phyloP scores from a whole-genome alignment of 2,329 filamentous ascomycete genomes.

The Penicillium sp. region DNA sequence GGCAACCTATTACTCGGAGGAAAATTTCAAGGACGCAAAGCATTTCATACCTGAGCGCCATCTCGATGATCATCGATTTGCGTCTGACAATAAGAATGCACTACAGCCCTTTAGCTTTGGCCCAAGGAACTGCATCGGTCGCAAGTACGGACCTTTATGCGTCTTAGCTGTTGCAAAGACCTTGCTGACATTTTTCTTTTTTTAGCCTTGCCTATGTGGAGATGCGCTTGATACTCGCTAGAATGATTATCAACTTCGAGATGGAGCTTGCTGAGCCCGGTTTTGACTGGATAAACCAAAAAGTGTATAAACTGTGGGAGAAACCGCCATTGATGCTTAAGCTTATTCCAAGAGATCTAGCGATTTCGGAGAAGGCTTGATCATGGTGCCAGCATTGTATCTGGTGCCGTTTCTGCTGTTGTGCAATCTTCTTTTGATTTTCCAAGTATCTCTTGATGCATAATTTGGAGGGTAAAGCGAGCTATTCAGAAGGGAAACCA shows the following conservation, averaged over 20 bases:
- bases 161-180: no score
- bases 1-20: slow-evolving; percentile 5
- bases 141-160: slow-evolving; percentile 5
- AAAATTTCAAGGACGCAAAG: slow-evolving; percentile 10
- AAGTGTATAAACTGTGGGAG: slow-evolving; percentile 1
- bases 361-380: slow-evolving; percentile 5
- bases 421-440: not conserved
- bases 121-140: slow-evolving; percentile 26
- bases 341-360: slow-evolving; percentile 11
- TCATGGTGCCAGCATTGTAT: not conserved
- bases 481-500: not conserved
- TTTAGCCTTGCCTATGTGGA: slow-evolving; percentile 6
- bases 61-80: slow-evolving; percentile 13
- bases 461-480: not conserved
- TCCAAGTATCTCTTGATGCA: not conserved
- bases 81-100: slow-evolving; percentile 29
- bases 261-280: not conserved
- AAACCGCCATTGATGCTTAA: slow-evolving; percentile 3
- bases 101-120: slow-evolving; percentile 29
- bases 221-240: slow-evolving; percentile 5
- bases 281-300: slow-evolving; percentile 1
- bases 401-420: not conserved
- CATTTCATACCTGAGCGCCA: slow-evolving; percentile 26
- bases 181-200: not conserved
- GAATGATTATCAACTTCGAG: slow-evolving; percentile 3